phyloP scores from a whole-genome alignment of 768 basidiomycete species.

The Strobilomyces dryophilus region DNA sequence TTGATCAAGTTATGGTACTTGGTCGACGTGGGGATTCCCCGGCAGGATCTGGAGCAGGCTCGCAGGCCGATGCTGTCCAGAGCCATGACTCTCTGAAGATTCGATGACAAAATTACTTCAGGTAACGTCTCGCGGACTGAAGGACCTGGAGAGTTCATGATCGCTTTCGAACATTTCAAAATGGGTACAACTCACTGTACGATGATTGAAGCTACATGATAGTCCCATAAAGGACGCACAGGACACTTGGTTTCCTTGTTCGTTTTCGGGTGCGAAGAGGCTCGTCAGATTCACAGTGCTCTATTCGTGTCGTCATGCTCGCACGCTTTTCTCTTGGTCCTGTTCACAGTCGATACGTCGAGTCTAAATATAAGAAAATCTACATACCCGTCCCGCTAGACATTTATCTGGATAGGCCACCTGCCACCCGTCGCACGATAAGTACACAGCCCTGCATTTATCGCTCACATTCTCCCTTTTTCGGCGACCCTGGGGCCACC shows the following conservation, averaged over 20 bases:
- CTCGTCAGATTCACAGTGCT: background rate
- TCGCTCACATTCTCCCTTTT: no score
- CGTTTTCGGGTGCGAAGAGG: background rate
- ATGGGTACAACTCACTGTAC: background rate
- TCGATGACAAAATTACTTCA: background rate
- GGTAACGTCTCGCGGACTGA: background rate
- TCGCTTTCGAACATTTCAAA: background rate
- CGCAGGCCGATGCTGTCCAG: slow-evolving; percentile 5
- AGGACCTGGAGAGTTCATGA: background rate
- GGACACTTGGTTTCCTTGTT: background rate
- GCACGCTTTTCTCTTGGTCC: no score
- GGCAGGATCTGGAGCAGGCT: background rate
- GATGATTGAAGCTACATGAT: background rate
- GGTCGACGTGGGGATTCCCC: background rate
- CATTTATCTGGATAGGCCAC: no score
- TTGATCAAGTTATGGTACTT: slow-evolving; percentile 18
- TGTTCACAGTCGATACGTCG: no score
- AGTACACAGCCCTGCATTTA: no score
- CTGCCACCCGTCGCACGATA: no score
- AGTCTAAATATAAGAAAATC: no score
- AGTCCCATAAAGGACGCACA: background rate
- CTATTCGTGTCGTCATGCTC: background rate
- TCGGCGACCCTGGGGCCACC: no score
- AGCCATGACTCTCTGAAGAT: slow-evolving; percentile 17
- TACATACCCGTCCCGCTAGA: no score